phyloP scores from a whole-genome alignment of 2,329 filamentous ascomycete genomes.

The Cladophialophora yegresii region DNA sequence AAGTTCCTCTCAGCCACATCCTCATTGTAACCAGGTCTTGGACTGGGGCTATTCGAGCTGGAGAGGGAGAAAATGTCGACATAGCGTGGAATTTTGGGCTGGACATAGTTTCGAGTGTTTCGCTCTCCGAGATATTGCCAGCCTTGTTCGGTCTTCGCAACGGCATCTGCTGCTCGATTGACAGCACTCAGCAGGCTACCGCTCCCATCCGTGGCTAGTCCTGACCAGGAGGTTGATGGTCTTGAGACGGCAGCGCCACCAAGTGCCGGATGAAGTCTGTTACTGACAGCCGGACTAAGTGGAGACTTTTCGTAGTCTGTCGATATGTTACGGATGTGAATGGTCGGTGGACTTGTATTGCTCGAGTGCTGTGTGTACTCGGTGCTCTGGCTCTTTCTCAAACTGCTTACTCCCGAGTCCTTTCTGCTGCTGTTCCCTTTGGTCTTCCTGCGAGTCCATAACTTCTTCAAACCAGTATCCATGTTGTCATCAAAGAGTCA shows the following conservation, averaged over 20 bases:
- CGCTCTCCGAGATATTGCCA: slow-evolving; percentile 19
- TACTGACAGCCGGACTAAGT: slow-evolving; percentile 10
- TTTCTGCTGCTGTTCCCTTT: slow-evolving; percentile 23
- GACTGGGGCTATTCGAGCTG: slow-evolving; percentile 13
- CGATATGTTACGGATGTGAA: slow-evolving; percentile 7
- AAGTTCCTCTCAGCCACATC: slow-evolving; percentile 34
- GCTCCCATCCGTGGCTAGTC: slow-evolving; percentile 32
- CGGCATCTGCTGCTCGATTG: slow-evolving; percentile 33
- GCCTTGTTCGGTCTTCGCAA: slow-evolving; percentile 24
- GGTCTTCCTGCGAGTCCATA: slow-evolving; percentile 33
- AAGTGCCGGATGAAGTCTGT: slow-evolving; percentile 25
- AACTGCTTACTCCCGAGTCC: slow-evolving; percentile 19
- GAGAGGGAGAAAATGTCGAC: slow-evolving; percentile 35
- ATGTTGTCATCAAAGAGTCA: slow-evolving; percentile 20
- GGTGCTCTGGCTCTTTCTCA: slow-evolving; percentile 26
- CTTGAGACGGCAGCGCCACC: slow-evolving; percentile 23
- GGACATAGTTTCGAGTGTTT: slow-evolving; percentile 15
- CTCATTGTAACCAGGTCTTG: slow-evolving; percentile 31
- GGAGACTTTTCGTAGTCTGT: slow-evolving; percentile 7
- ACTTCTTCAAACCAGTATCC: slow-evolving; percentile 30
- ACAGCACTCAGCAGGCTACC: slow-evolving; percentile 35
- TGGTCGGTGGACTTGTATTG: slow-evolving; percentile 12
- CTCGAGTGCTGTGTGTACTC: slow-evolving; percentile 12
- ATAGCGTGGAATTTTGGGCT: slow-evolving; percentile 28
- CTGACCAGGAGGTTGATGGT: slow-evolving; percentile 23